Evolutionary conservation across 2,329 filamentous ascomycete genomes (phyloP).

Genomic region (Furcasterigmium sp.): DNA sequence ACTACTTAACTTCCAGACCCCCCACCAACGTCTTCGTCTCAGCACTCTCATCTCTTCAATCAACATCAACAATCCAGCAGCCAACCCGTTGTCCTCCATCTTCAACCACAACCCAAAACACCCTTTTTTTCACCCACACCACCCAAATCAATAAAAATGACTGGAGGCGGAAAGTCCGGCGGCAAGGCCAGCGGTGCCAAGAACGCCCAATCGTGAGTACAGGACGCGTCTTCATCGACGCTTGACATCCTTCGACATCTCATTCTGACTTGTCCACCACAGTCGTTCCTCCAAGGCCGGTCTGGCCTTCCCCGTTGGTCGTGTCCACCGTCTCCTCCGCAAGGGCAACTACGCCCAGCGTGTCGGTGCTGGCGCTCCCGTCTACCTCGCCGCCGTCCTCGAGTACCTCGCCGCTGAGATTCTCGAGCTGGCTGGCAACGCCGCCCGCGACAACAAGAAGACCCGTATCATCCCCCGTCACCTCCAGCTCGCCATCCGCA

Average conservation of each 20-base stretch:
- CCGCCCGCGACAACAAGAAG: conserved; percentile 99
- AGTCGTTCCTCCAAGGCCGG: conserved; percentile 99
- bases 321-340: conserved; percentile 97
- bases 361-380: conserved; percentile 96
- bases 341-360: conserved; percentile 99
- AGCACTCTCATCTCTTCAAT: conserved; percentile 16
- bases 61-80: conserved; percentile 21
- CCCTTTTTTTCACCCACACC: conserved; percentile 23
- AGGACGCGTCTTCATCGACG: conserved; percentile 32
- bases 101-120: conserved; percentile 8
- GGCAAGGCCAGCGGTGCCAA: conserved; percentile 99
- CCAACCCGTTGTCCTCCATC: conserved; percentile 15
- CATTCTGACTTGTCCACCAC: conserved; percentile 19
- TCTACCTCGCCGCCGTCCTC: conserved; percentile 94
- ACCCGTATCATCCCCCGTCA: conserved; percentile 99
- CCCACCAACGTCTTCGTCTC: conserved; percentile 31
- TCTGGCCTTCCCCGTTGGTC: conserved; percentile 97
- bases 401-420: conserved; percentile 99
- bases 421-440: conserved; percentile 97
- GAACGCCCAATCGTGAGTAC: conserved; percentile 96
- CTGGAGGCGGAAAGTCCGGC: conserved; percentile 99
- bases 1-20: conserved; percentile 50
- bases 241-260: background rate
- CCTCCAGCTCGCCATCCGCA: conserved; percentile 97
- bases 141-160: conserved; percentile 77